A percentile compares a stretch with the other conserved stretches of the same genome.
These are phyloP conservation scores for Pichia manshurica DNA, from an alignment of 805 yeast genomes.

Conservation along the genomic window DNA sequence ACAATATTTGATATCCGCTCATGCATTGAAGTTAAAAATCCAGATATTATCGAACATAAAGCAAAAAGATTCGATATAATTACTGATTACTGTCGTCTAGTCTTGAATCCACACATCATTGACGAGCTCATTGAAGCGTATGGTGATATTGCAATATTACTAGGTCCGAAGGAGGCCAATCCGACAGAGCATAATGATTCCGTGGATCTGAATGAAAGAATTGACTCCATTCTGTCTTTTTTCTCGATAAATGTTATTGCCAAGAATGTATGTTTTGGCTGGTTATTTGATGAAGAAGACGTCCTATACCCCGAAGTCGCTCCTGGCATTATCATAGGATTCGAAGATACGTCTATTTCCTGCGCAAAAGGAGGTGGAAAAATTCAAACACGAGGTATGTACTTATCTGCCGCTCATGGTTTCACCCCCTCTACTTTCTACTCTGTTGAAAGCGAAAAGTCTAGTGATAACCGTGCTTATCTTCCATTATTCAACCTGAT, in stretches of 20 bases:
- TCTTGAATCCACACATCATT: slow-evolving; percentile 44
- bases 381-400: slow-evolving; percentile 62
- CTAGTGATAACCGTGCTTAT: slow-evolving; percentile 54
- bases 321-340: slow-evolving; percentile 78
- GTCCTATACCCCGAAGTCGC: not conserved
- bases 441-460: slow-evolving; percentile 39
- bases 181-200: not conserved
- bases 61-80: slow-evolving; percentile 49
- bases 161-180: slow-evolving; percentile 1
- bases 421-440: slow-evolving; percentile 40
- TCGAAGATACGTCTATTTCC: slow-evolving; percentile 63
- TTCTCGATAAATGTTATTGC: slow-evolving; percentile 55
- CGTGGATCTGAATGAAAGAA: slow-evolving; percentile 11
- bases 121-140: slow-evolving; percentile 22
- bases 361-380: slow-evolving; percentile 60
- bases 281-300: slow-evolving; percentile 52
- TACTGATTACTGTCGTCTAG: slow-evolving; percentile 53
- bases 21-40: slow-evolving; percentile 38
- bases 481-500: slow-evolving; percentile 63
- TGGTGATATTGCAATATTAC: slow-evolving; percentile 7
- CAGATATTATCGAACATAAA: slow-evolving; percentile 24
- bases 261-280: slow-evolving; percentile 67
- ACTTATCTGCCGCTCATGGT: slow-evolving; percentile 67
- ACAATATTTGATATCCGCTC: slow-evolving; percentile 43
- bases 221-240: slow-evolving; percentile 28